These are phyloP conservation scores for Bocquillonia castaneifolia DNA, from an alignment of 441 rosid species.

Conservation along the genomic window DNA sequence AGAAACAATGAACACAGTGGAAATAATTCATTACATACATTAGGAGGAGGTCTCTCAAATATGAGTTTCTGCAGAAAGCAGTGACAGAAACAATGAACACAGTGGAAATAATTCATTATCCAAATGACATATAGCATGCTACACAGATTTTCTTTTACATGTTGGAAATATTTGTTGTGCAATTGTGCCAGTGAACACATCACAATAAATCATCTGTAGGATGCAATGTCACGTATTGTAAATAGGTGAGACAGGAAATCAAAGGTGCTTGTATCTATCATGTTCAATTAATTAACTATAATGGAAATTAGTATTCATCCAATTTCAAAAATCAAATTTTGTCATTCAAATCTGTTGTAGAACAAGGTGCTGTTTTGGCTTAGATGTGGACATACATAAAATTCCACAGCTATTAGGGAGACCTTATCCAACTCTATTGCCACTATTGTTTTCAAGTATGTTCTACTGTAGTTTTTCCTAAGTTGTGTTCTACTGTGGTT, in stretches of 20 bases:
- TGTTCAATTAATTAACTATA: background rate
- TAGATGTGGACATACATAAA: background rate
- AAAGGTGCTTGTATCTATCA: background rate
- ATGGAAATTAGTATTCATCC: background rate
- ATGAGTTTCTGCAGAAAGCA: slow-evolving; percentile 69
- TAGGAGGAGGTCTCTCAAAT: slow-evolving; percentile 75
- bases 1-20: slow-evolving; percentile 18
- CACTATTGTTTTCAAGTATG: background rate
- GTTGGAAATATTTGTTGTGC: background rate
- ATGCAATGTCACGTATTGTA: background rate
- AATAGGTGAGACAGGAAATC: background rate
- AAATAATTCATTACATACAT: slow-evolving; percentile 51
- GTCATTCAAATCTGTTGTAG: background rate
- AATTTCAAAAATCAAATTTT: background rate
- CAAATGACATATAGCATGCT: background rate
- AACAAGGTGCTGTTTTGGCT: background rate
- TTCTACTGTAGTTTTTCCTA: background rate
- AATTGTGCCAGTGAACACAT: background rate
- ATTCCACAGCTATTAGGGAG: background rate
- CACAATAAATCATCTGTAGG: background rate
- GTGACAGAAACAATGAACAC: slow-evolving; percentile 18
- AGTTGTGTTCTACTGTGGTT: background rate
- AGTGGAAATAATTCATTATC: slow-evolving; percentile 11
- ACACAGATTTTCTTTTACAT: background rate
- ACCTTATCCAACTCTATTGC: background rate